Conservation (phyloP, 1,284 basidiomycete genomes). For the Cutaneotrichosporon arboriforme region DNA sequence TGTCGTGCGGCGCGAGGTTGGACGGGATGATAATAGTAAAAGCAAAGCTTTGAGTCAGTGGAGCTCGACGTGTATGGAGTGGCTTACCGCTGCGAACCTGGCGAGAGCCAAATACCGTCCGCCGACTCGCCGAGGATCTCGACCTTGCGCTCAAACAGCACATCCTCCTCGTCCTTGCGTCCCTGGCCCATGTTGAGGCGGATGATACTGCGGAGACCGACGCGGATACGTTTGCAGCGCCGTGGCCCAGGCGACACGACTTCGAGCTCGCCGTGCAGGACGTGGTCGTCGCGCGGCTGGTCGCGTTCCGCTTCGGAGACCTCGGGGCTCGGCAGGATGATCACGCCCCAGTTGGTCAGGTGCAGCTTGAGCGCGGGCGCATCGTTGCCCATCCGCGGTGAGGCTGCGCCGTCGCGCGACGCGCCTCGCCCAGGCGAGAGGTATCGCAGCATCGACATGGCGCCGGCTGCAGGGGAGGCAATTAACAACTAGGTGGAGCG, state of each 20-base stretch:
- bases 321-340: slow-evolving; percentile 10
- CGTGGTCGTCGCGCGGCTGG: slow-evolving; percentile 11
- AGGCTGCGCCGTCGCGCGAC: neutral
- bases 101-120: slow-evolving; percentile 23
- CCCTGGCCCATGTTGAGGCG: slow-evolving; percentile 14
- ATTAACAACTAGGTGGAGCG: no score
- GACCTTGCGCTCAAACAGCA: slow-evolving; percentile 19
- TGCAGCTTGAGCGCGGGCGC: slow-evolving; percentile 1
- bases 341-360: slow-evolving; percentile 12
- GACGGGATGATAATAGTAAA: slow-evolving; percentile 25
- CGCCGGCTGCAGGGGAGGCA: no score
- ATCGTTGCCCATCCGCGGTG: neutral
- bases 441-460: slow-evolving; percentile 16
- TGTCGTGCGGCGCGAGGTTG: slow-evolving; percentile 29
- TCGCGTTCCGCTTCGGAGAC: neutral
- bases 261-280: slow-evolving; percentile 16
- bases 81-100: slow-evolving; percentile 23
- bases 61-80: neutral
- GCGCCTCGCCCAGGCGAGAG: slow-evolving; percentile 6
- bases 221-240: slow-evolving; percentile 14
- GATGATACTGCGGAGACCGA: slow-evolving; percentile 13
- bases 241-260: neutral
- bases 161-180: slow-evolving; percentile 13
- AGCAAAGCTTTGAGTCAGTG: slow-evolving; percentile 4
- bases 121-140: slow-evolving; percentile 18